Base-by-base conservation (phyloP, 768 basidiomycete genomes). In the Boletus pseudopeckii region DNA sequence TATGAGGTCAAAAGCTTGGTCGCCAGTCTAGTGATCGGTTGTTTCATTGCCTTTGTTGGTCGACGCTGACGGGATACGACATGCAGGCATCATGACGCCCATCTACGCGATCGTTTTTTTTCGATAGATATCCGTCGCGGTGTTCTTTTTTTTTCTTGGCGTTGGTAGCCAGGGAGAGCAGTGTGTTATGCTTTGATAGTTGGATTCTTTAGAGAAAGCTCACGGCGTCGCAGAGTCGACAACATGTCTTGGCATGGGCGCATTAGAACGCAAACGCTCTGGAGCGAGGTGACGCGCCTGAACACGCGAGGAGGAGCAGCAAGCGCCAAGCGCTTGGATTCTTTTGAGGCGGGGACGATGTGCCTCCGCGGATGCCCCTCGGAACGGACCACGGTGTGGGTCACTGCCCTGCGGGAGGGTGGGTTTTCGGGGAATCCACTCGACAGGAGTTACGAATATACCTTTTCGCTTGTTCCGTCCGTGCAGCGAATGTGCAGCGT, bases 361-460 rank as follows among this genome's bases (percentile, higher is more conserved):
- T 28, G 3, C 33, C 20, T 39, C 39, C 54, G 60, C 36, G 40
- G 55, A 55, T 34, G 32, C 17, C 26, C 17, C 40, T 33, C 41
- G 44, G 60, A 52, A 58, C 36, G 47, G 47, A 39, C 44, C 32
- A 36, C 44, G 9, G 17, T 22, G 40, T 10, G 30, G 32, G 47
- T 49, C 58, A 13, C 7, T 37, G 30, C 15, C 22, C 33, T 15
- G 39, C 8, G 30, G 26, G 44, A n/a, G 3, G 34, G 24, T 1
- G 17, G 38, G 17, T 32, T 39, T 37, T 34, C n/a, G 30, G 20
- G 37, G 49, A 30, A 57, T 28, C 49, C n/a, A 38, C 37, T 51
- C 41, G 34, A 50, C 50, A 33, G 14, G 22, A 20, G 4, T 30
- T 38, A 28, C 3, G 15, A 28, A 32, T 1, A 22, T 20, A 39